Percentiles rank a stretch among this genome's conserved stretches.
phyloP scores from a whole-genome alignment of 2,329 filamentous ascomycete genomes.

The Hymenoscyphus scutula region DNA sequence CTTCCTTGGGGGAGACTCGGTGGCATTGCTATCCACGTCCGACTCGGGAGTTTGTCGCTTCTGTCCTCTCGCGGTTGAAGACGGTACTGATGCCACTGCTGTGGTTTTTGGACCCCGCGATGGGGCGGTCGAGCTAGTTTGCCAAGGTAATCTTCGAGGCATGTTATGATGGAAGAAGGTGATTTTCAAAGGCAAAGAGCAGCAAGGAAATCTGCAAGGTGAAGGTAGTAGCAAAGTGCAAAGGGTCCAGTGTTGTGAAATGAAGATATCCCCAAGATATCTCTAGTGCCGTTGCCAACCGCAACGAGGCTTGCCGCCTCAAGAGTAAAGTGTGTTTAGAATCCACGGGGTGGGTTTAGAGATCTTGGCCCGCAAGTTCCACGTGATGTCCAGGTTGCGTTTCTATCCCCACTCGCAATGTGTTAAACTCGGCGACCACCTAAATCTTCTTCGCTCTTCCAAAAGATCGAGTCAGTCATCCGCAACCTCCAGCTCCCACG shows the following conservation, averaged over 20 bases:
- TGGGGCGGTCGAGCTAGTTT: not conserved
- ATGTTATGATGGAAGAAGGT: slow-evolving; percentile 15
- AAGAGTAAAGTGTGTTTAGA: too few species aligned
- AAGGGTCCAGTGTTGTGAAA: slow-evolving; percentile 1
- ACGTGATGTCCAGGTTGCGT: too few species aligned
- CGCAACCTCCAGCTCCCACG: not conserved
- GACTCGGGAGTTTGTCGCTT: slow-evolving; percentile 14
- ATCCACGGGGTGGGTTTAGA: too few species aligned
- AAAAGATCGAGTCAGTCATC: slow-evolving; percentile 1
- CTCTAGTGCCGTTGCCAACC: too few species aligned
- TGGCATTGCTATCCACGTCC: slow-evolving; percentile 8
- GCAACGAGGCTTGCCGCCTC: too few species aligned
- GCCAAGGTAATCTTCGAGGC: slow-evolving; percentile 33
- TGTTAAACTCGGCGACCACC: not conserved
- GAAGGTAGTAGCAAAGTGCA: not conserved
- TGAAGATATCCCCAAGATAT: not conserved
- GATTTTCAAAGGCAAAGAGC: not conserved
- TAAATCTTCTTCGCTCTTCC: not conserved
- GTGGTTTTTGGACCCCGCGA: slow-evolving; percentile 9
- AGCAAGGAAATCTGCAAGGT: not conserved
- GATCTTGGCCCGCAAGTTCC: too few species aligned
- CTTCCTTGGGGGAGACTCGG: slow-evolving; percentile 3
- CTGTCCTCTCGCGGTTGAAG: slow-evolving; percentile 18
- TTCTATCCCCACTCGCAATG: too few species aligned
- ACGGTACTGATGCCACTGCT: not conserved